These are phyloP conservation scores for Avena insularis DNA, from an alignment of 176 grass and related monocot species.

Conservation along the genomic window DNA sequence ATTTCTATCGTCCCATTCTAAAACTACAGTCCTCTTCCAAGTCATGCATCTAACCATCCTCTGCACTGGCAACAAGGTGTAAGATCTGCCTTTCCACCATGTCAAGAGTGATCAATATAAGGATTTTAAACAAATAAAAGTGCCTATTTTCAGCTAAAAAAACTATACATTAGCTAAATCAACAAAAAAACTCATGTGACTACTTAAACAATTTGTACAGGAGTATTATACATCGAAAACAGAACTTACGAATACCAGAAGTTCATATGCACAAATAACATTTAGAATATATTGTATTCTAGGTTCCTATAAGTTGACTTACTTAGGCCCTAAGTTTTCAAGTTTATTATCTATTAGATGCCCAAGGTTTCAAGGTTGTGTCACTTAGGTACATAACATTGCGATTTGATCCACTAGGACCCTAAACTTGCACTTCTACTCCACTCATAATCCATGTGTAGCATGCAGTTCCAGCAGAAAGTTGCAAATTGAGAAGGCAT, in stretches of 20 bases:
- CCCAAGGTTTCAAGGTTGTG: not conserved
- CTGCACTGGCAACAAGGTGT: not conserved
- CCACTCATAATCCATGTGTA: conserved; percentile 6
- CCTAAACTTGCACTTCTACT: conserved; percentile 3
- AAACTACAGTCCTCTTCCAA: not conserved
- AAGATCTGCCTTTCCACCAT: conserved; percentile 11
- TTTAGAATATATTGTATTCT: not conserved
- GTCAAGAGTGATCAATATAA: not conserved
- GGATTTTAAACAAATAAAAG: not conserved
- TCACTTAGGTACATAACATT: not conserved
- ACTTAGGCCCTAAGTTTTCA: not conserved
- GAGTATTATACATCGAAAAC: not conserved
- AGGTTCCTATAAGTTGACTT: not conserved
- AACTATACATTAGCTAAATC: conserved; percentile 7
- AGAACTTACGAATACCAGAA: conserved; percentile 8
- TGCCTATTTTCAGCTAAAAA: not conserved
- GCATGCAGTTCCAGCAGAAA: conserved; percentile 29
- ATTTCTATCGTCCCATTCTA: not conserved
- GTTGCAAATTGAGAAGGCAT: conserved; percentile 36
- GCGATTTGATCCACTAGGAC: conserved; percentile 6
- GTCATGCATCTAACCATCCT: not conserved
- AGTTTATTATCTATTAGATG: not conserved
- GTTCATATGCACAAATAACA: conserved; percentile 12
- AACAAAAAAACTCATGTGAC: not conserved
- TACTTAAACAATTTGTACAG: not conserved